A percentile compares a stretch with the other conserved stretches of the same genome.
phyloP scores from a whole-genome alignment of 2,329 filamentous ascomycete genomes.

The Aspergillus sojae region DNA sequence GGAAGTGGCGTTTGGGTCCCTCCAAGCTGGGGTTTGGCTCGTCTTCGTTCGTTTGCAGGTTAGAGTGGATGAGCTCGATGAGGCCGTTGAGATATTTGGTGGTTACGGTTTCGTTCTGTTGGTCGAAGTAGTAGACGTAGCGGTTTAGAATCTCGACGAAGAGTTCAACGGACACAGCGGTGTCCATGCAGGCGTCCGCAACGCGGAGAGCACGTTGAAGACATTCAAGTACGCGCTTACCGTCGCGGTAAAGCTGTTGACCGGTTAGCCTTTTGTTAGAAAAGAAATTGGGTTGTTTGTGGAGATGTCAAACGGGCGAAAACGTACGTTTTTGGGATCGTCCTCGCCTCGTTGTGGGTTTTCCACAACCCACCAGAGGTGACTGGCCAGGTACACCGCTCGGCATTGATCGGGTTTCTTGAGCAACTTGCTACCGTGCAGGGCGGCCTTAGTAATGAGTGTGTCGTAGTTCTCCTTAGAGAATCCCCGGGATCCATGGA shows the following conservation, averaged over 20 bases:
- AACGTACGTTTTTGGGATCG: slow-evolving; percentile 74
- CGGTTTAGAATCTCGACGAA: slow-evolving; percentile 98
- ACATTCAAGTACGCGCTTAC: slow-evolving; percentile 94
- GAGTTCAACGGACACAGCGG: slow-evolving; percentile 91
- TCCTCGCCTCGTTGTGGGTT: slow-evolving; percentile 75
- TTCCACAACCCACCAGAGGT: slow-evolving; percentile 96
- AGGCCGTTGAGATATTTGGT: slow-evolving; percentile 97
- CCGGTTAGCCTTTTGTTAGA: neutral
- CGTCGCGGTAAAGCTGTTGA: slow-evolving; percentile 85
- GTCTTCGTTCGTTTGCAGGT: slow-evolving; percentile 78
- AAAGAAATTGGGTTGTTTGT: neutral
- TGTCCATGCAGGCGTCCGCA: slow-evolving; percentile 98
- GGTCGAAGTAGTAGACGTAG: slow-evolving; percentile 99
- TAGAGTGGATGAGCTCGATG: slow-evolving; percentile 97
- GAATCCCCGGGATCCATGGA: slow-evolving; percentile 88
- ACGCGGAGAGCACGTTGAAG: slow-evolving; percentile 92
- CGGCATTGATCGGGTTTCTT: slow-evolving; percentile 98
- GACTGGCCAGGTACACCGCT: slow-evolving; percentile 93
- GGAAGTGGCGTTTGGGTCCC: slow-evolving; percentile 88
- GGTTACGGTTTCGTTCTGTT: slow-evolving; percentile 97
- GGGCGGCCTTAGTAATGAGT: slow-evolving; percentile 93
- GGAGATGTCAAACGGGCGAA: slow-evolving; percentile 21
- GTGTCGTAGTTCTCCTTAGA: slow-evolving; percentile 98
- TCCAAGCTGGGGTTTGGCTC: slow-evolving; percentile 72
- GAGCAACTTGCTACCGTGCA: slow-evolving; percentile 94